Percentiles rank a stretch among this genome's conserved stretches.
Conservation (phyloP, 768 basidiomycete genomes). For the Rhodotorula sphaerocarpa region DNA sequence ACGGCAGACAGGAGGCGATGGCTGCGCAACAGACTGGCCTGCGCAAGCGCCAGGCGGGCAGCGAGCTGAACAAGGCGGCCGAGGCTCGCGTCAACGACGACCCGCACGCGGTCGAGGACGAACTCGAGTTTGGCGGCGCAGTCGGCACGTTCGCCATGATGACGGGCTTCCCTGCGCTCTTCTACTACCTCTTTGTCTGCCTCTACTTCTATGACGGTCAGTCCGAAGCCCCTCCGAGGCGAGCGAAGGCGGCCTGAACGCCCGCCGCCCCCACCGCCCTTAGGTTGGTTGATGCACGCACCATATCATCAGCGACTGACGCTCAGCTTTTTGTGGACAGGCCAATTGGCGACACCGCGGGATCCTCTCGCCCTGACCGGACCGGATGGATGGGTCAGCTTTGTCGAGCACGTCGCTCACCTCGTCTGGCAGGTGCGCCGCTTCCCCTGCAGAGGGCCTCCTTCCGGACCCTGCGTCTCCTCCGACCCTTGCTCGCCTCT, state of each 20-base stretch:
- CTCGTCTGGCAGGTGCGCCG: conserved; percentile 23
- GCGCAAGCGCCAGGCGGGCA: background rate
- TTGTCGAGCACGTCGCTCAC: conserved; percentile 12
- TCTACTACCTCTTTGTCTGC: conserved; percentile 99
- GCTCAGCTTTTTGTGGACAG: background rate
- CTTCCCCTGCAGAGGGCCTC: background rate
- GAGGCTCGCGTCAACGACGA: too few species aligned
- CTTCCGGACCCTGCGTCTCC: too few species aligned
- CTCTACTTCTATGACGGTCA: conserved; percentile 90
- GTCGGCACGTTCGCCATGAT: conserved; percentile 86
- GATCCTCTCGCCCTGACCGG: conserved; percentile 12
- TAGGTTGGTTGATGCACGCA: background rate
- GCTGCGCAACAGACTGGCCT: too few species aligned
- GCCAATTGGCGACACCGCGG: conserved; percentile 12
- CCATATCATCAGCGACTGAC: too few species aligned
- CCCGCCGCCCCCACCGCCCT: background rate
- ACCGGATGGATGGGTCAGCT: conserved; percentile 18
- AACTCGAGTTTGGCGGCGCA: conserved; percentile 79
- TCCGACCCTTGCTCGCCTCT: background rate
- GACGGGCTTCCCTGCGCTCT: conserved; percentile 82
- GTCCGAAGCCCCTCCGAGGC: conserved; percentile 50
- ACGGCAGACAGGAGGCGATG: too few species aligned
- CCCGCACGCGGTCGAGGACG: background rate
- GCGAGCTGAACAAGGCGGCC: background rate
- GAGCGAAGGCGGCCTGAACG: too few species aligned